Evolutionary conservation across 495 filamentous ascomycete genomes (phyloP).

Genomic region (Aspergillus indologenus): DNA sequence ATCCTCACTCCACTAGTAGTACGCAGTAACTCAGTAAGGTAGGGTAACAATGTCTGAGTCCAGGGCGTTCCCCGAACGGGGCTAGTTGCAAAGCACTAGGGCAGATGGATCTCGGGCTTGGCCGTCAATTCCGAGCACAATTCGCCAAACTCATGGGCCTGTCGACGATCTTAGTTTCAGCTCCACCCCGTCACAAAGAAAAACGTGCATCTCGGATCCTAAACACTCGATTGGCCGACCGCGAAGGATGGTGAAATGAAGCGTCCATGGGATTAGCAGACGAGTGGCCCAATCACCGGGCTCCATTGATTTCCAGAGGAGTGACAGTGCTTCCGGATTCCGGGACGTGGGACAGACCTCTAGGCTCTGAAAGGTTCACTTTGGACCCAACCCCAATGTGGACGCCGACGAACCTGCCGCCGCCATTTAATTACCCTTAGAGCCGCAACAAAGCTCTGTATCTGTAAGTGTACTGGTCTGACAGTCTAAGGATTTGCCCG

Average conservation of each 20-base stretch:
- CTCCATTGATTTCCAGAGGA: too few species aligned
- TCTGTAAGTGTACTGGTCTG: background rate
- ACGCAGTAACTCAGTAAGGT: too few species aligned
- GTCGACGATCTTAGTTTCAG: constrained; percentile 24
- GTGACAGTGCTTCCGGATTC: constrained; percentile 18
- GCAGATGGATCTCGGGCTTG: constrained; percentile 13
- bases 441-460: constrained; percentile 19
- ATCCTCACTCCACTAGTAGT: constrained; percentile 8
- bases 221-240: constrained; percentile 17
- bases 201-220: constrained; percentile 16
- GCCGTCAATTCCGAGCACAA: constrained; percentile 19
- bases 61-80: background rate
- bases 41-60: too few species aligned
- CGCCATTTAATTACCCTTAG: constrained; percentile 14
- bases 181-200: constrained; percentile 15
- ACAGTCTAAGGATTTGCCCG: background rate
- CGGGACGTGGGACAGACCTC: constrained; percentile 4
- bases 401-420: constrained; percentile 12
- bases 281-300: constrained; percentile 20
- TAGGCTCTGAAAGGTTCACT: too few species aligned
- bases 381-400: constrained; percentile 6
- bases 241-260: constrained; percentile 21
- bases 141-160: constrained; percentile 18
- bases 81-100: constrained; percentile 8
- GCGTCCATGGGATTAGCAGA: constrained; percentile 13